Evolutionary conservation across 2,329 filamentous ascomycete species (phyloP).

Genomic region (Zymoseptoria pseudotritici): DNA sequence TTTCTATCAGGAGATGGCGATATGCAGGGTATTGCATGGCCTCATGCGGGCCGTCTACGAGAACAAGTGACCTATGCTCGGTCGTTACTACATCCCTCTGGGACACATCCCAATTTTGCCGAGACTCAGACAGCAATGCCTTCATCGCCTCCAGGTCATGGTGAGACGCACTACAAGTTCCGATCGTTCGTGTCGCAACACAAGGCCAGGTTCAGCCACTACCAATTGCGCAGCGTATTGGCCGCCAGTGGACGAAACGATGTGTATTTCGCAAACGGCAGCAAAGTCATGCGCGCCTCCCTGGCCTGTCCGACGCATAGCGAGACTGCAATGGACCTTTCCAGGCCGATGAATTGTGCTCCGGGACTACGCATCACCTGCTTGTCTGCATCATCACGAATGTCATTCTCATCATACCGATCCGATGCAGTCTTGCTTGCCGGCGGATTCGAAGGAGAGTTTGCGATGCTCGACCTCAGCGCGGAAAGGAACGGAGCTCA

Average conservation of each 20-base stretch:
- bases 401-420: not conserved
- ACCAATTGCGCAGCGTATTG: slow-evolving; percentile 53
- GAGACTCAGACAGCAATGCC: not conserved
- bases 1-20: slow-evolving; percentile 18
- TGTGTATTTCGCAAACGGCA: slow-evolving; percentile 46
- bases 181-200: slow-evolving; percentile 33
- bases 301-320: slow-evolving; percentile 39
- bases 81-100: slow-evolving; percentile 22
- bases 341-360: slow-evolving; percentile 15
- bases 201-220: slow-evolving; percentile 48
- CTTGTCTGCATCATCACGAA: slow-evolving; percentile 9
- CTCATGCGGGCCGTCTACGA: slow-evolving; percentile 21
- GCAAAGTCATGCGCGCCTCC: slow-evolving; percentile 43
- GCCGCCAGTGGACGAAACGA: slow-evolving; percentile 48
- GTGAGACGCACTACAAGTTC: slow-evolving; percentile 22
- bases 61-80: slow-evolving; percentile 23
- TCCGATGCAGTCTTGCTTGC: slow-evolving; percentile 36
- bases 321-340: slow-evolving; percentile 43
- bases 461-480: slow-evolving; percentile 37
- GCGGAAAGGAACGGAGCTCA: slow-evolving; percentile 20
- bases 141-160: slow-evolving; percentile 2
- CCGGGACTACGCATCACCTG: slow-evolving; percentile 15
- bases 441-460: slow-evolving; percentile 52
- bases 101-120: not conserved
- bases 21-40: slow-evolving; percentile 33